phyloP scores from a whole-genome alignment of 495 filamentous ascomycete species.

The Penicillium pulvis region DNA sequence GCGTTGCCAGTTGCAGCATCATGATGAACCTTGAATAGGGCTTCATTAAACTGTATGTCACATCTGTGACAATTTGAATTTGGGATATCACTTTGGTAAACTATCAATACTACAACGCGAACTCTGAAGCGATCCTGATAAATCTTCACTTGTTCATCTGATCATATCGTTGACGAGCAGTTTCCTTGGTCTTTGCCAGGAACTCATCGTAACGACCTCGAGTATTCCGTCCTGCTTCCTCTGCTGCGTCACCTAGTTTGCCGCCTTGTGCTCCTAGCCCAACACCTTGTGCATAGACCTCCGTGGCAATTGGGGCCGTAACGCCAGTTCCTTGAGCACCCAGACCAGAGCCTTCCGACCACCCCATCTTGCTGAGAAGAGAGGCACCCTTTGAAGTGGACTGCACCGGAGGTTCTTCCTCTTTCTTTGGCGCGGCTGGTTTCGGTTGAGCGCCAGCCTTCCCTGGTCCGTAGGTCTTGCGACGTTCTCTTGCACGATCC shows the following conservation, averaged over 20 bases:
- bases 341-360: conserved; percentile 76
- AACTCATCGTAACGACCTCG: conserved; percentile 71
- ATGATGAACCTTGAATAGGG: neutral
- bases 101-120: neutral
- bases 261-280: conserved; percentile 83
- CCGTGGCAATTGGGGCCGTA: conserved; percentile 73
- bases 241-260: conserved; percentile 79
- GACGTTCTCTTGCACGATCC: conserved; percentile 80
- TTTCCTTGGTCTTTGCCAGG: conserved; percentile 74
- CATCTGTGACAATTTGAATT: neutral
- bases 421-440: conserved; percentile 32
- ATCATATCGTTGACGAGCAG: conserved; percentile 78
- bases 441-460: conserved; percentile 46
- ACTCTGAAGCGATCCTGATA: neutral
- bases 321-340: conserved; percentile 79
- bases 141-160: conserved; percentile 43
- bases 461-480: conserved; percentile 71
- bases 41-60: neutral
- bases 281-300: conserved; percentile 80
- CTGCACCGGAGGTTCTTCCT: conserved; percentile 42
- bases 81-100: conserved; percentile 4
- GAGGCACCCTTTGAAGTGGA: conserved; percentile 76
- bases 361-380: conserved; percentile 89
- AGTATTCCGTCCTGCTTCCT: conserved; percentile 76
- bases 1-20: conserved; percentile 14